phyloP scores from a whole-genome alignment of 1,284 basidiomycete genomes.

The Austropuccinia psidii region DNA sequence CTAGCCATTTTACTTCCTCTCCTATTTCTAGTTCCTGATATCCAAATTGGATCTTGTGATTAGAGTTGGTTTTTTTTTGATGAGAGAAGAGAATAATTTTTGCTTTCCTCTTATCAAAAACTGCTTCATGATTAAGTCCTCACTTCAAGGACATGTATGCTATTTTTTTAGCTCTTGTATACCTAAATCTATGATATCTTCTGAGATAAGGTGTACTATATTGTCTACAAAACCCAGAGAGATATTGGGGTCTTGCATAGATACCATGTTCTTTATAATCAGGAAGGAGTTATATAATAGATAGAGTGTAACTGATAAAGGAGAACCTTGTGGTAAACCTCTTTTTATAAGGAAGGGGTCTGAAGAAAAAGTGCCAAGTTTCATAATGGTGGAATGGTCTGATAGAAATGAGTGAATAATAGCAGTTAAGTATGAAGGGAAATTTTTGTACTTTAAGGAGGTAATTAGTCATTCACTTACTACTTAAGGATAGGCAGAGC shows the following conservation, averaged over 20 bases:
- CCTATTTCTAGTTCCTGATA: neutral
- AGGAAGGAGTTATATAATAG: conserved; percentile 17
- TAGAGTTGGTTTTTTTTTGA: neutral
- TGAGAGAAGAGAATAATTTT: neutral
- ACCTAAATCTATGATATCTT: neutral
- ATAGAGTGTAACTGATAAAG: neutral
- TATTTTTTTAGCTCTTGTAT: neutral
- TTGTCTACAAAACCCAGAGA: conserved; percentile 19
- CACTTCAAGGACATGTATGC: neutral
- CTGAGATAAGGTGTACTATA: conserved; percentile 2
- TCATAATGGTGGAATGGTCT: neutral
- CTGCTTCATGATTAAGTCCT: neutral
- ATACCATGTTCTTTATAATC: neutral
- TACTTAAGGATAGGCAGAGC: conserved; percentile 12
- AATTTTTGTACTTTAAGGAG: neutral
- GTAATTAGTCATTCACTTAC: neutral
- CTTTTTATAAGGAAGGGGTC: neutral
- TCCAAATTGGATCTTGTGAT: neutral
- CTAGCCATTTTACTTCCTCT: neutral
- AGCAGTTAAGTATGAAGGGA: neutral
- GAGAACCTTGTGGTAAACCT: conserved; percentile 18
- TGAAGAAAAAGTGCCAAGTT: neutral
- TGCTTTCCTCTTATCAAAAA: conserved; percentile 16
- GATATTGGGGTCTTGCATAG: neutral
- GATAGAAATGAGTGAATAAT: neutral